Base-by-base conservation (phyloP, 108 stramenopile genomes). In the Bacterosira constricta region DNA sequence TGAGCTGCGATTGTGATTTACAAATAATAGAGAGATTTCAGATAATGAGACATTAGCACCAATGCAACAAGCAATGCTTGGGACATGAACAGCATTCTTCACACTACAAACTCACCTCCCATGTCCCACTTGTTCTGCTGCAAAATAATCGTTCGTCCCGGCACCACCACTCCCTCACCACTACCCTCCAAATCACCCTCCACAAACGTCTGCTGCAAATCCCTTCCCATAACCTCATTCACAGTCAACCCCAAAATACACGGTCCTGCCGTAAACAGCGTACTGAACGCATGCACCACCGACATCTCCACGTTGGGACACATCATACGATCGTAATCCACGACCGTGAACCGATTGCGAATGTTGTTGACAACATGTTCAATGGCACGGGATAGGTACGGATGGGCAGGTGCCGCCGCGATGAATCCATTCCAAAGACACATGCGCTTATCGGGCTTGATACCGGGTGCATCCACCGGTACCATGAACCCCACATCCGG, bases 351-450 rank as follows among this genome's bases (percentile, higher is more conserved):
- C 13, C 88, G 80, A 70, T 88, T 88, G 4, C 88, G 84, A 37
- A 86, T 83, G 60, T 86, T 75, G 69, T 88, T 88, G 15, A 88
- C 88, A 9, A 88, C 88, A 39, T 71, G 71, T 49, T 88, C 63
- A 27, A 88, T 75, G 15, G 73, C 66, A 5, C 73, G 69, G 0
- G 71, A 81, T 55, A 86, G 55, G 50, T 77, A 84, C 3, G 88
- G 85, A 59, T 88, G 88, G 1, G 81, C 88, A 0, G 88, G 88
- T 15, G 88, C 83, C 3, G 76, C 57, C 1, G 88, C 88, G 54
- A 88, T 69, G 9, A 86, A 76, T 0, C 88, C 88, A 68, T 88
- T 88, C 88, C 88, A 88, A 23, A 88, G 77, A 55, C 82, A 83
- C 57, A 79, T 83, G 18, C 78, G 62, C 18, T 60, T 71, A 54